Evolutionary conservation across 2,329 filamentous ascomycete species (phyloP).

Genomic region (Fusarium aywerte): DNA sequence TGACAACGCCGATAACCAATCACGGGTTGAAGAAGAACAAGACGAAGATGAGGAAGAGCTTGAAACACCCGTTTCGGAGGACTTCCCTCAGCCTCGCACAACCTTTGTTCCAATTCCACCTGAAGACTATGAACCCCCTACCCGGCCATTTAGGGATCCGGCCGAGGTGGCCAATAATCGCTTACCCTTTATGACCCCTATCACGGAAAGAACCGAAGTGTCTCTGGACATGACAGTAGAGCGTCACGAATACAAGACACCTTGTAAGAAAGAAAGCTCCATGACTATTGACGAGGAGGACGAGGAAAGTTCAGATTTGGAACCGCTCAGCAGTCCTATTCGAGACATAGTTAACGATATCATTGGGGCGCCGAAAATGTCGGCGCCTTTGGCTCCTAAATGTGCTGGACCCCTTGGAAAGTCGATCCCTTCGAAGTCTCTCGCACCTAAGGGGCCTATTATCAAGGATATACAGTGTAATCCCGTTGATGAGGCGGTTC

Average conservation of each 20-base stretch:
- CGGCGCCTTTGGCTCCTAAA: slow-evolving; percentile 62
- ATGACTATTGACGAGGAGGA: slow-evolving; percentile 49
- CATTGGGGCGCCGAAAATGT: slow-evolving; percentile 58
- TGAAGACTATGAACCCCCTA: slow-evolving; percentile 85
- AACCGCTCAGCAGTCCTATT: slow-evolving; percentile 76
- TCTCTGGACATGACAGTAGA: slow-evolving; percentile 77
- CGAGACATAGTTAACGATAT: slow-evolving; percentile 69
- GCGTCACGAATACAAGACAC: slow-evolving; percentile 77
- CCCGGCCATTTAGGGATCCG: slow-evolving; percentile 83
- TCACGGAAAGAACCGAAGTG: slow-evolving; percentile 93
- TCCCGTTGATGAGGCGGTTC: slow-evolving; percentile 81
- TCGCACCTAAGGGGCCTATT: slow-evolving; percentile 72
- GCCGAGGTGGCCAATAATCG: slow-evolving; percentile 85
- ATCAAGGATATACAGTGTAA: slow-evolving; percentile 89
- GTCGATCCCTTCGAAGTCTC: slow-evolving; percentile 52
- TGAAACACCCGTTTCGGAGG: slow-evolving; percentile 55
- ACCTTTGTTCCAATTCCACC: slow-evolving; percentile 84
- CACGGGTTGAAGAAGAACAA: slow-evolving; percentile 35
- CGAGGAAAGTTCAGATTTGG: slow-evolving; percentile 50
- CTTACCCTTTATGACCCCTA: slow-evolving; percentile 98
- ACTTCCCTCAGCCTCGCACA: slow-evolving; percentile 65
- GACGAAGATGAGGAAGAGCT: slow-evolving; percentile 52
- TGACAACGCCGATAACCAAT: slow-evolving; percentile 9
- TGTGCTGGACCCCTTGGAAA: slow-evolving; percentile 51
- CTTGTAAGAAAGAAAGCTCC: slow-evolving; percentile 66